These are phyloP conservation scores for Sabuloglossum arenarium DNA, from an alignment of 495 filamentous ascomycete species.

Conservation along the genomic window DNA sequence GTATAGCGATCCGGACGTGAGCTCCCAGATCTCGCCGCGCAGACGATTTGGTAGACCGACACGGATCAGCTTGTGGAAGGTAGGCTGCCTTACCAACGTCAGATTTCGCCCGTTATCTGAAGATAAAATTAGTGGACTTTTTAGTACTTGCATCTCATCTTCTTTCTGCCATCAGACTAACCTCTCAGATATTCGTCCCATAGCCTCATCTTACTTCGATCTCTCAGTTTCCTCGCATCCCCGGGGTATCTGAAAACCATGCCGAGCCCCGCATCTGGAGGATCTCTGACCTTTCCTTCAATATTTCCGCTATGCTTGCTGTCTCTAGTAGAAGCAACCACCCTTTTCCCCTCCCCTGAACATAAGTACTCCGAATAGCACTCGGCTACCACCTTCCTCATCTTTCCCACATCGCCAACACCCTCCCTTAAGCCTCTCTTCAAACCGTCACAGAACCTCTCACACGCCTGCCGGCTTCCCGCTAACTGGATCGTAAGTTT, in stretches of 20 bases:
- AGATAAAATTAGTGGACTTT: conserved; percentile 1
- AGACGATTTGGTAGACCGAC: conserved; percentile 88
- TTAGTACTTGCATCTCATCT: neutral
- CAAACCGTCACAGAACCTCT: conserved; percentile 86
- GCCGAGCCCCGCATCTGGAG: conserved; percentile 81
- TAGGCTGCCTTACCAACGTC: conserved; percentile 82
- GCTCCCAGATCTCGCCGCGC: conserved; percentile 88
- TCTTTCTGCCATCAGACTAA: conserved; percentile 12
- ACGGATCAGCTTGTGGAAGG: conserved; percentile 89
- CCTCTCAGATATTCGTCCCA: conserved; percentile 89
- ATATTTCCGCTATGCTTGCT: neutral
- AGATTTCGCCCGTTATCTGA: conserved; percentile 84
- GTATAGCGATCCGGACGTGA: conserved; percentile 78
- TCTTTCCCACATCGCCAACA: conserved; percentile 65
- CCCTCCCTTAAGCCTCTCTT: conserved; percentile 72
- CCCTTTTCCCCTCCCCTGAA: neutral
- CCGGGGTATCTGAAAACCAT: conserved; percentile 90
- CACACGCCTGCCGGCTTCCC: conserved; percentile 71
- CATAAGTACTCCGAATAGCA: conserved; percentile 87
- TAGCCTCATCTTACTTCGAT: conserved; percentile 89
- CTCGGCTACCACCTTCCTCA: conserved; percentile 53
- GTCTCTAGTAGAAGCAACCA: neutral
- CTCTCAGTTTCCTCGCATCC: conserved; percentile 83
- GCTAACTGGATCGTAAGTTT: conserved; percentile 77
- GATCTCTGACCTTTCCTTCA: conserved; percentile 31